Percentiles rank a stretch among this genome's conserved stretches.
phyloP scores from a whole-genome alignment of 1,284 basidiomycete genomes.

The Sparassis latifolia region DNA sequence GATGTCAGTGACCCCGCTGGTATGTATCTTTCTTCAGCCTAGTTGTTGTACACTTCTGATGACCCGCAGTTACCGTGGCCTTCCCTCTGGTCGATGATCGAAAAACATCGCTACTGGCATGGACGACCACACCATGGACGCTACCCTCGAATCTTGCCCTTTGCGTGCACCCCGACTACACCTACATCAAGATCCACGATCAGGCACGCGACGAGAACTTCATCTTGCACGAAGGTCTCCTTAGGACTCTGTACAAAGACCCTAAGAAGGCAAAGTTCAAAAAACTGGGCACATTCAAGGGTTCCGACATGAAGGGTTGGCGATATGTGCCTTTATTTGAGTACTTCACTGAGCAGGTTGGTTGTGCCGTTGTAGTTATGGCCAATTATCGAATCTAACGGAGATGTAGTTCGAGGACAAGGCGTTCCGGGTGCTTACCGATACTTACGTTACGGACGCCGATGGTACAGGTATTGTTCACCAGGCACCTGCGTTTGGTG shows the following conservation, averaged over 20 bases:
- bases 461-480: conserved; percentile 99
- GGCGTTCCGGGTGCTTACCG: conserved; percentile 86
- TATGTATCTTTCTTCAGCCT: conserved; percentile 28
- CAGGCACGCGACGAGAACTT: conserved; percentile 85
- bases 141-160: conserved; percentile 93
- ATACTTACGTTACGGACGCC: conserved; percentile 90
- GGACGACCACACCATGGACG: conserved; percentile 99
- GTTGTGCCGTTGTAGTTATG: conserved; percentile 1
- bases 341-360: conserved; percentile 90
- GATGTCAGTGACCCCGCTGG: conserved; percentile 94
- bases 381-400: not conserved
- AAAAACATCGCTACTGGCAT: conserved; percentile 86
- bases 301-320: conserved; percentile 94
- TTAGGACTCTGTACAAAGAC: conserved; percentile 93
- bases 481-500: conserved; percentile 97
- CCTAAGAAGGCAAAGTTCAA: conserved; percentile 97
- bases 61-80: conserved; percentile 72
- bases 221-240: conserved; percentile 87
- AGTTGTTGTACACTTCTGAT: not conserved
- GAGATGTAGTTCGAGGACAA: conserved; percentile 75
- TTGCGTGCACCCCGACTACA: conserved; percentile 95
- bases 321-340: conserved; percentile 94
- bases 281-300: conserved; percentile 83
- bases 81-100: conserved; percentile 95
- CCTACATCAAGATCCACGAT: conserved; percentile 97